phyloP scores from a whole-genome alignment of 257 asterid genomes.

The Thymus quinquecostatus region DNA sequence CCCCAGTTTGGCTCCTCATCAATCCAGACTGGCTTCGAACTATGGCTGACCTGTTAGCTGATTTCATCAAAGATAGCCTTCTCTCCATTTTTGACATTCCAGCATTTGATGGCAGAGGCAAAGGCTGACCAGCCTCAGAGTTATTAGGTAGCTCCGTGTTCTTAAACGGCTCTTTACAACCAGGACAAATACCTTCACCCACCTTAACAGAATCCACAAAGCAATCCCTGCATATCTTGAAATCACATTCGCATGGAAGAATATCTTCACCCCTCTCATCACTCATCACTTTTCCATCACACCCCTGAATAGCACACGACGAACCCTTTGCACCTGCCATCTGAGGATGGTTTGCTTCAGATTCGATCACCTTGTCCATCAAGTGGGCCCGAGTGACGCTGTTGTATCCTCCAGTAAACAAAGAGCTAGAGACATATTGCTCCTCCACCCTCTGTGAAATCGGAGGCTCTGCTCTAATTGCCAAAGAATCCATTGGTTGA shows the following conservation, averaged over 20 bases:
- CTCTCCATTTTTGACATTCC: slow-evolving; percentile 80
- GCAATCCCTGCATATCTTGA: slow-evolving; percentile 87
- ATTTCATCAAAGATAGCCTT: slow-evolving; percentile 78
- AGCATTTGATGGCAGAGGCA: slow-evolving; percentile 61
- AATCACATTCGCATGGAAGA: slow-evolving; percentile 88
- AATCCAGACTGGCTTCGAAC: slow-evolving; percentile 66
- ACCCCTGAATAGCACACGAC: slow-evolving; percentile 74
- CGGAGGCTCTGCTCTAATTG: slow-evolving; percentile 51
- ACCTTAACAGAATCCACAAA: slow-evolving; percentile 69
- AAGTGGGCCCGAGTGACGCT: slow-evolving; percentile 87
- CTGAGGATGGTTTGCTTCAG: slow-evolving; percentile 85
- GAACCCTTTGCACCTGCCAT: slow-evolving; percentile 93
- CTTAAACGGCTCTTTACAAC: slow-evolving; percentile 85
- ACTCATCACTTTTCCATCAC: slow-evolving; percentile 88
- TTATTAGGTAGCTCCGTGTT: slow-evolving; percentile 54
- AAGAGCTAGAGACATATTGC: slow-evolving; percentile 80
- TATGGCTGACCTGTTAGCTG: slow-evolving; percentile 57
- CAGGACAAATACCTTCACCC: slow-evolving; percentile 86
- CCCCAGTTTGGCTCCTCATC: slow-evolving; percentile 74
- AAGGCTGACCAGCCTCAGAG: slow-evolving; percentile 49
- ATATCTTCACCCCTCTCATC: slow-evolving; percentile 84
- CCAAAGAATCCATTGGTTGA: slow-evolving; percentile 70
- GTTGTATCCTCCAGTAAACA: slow-evolving; percentile 88
- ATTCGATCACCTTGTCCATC: slow-evolving; percentile 96
- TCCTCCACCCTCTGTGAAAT: slow-evolving; percentile 89